phyloP scores from a whole-genome alignment of 2,329 filamentous ascomycete species.

The Trematosphaeria pertusa region DNA sequence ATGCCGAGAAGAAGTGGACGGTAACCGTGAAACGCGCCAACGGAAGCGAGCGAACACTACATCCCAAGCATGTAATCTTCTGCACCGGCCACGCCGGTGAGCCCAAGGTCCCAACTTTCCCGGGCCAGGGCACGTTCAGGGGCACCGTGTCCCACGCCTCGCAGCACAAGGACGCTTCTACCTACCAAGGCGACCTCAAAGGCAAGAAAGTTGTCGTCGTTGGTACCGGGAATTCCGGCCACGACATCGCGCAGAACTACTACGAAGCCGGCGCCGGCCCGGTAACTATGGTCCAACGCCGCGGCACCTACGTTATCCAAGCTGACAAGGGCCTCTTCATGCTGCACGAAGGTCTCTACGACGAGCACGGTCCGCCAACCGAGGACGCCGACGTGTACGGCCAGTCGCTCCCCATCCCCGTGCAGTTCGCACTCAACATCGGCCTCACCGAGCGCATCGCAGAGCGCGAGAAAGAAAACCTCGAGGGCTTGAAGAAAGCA shows the following conservation, averaged over 20 bases:
- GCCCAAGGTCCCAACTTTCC: constrained; percentile 60
- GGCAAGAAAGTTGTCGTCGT: constrained; percentile 70
- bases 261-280: constrained; percentile 69
- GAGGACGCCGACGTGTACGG: constrained; percentile 71
- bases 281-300: constrained; percentile 74
- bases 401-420: constrained; percentile 64
- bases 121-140: constrained; percentile 61
- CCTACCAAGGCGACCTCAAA: constrained; percentile 58
- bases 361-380: constrained; percentile 60
- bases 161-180: constrained; percentile 51
- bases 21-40: constrained; percentile 57
- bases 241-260: constrained; percentile 74
- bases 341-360: constrained; percentile 55
- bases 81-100: constrained; percentile 74
- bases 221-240: constrained; percentile 72
- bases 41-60: constrained; percentile 57
- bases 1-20: constrained; percentile 60
- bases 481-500: constrained; percentile 58
- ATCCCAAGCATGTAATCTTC: constrained; percentile 70
- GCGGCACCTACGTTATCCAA: constrained; percentile 68
- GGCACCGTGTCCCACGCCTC: constrained; percentile 64
- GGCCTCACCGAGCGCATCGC: constrained; percentile 51
- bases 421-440: constrained; percentile 67
- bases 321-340: constrained; percentile 63
- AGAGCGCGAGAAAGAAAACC: constrained; percentile 48